Evolutionary conservation across 1,139 yeast genomes (phyloP).

Genomic region (Nadsonia starkeyi-henricii): DNA sequence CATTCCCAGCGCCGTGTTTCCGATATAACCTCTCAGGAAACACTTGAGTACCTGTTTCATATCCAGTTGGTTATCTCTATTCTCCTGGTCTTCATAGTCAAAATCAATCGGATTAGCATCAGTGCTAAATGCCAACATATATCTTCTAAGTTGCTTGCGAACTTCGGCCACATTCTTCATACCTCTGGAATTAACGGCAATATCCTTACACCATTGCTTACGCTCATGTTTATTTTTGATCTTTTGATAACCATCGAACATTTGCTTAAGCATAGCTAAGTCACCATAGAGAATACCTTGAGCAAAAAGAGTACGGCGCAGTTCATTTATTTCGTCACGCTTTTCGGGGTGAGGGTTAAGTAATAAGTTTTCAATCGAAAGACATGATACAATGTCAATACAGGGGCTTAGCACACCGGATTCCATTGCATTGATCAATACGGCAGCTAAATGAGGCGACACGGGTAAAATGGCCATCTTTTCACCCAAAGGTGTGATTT

Average conservation of each 20-base stretch:
- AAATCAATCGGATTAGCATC: slow-evolving; percentile 10
- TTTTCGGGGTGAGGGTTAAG: slow-evolving; percentile 66
- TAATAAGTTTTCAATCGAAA: slow-evolving; percentile 81
- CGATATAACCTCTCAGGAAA: slow-evolving; percentile 67
- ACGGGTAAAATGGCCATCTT: slow-evolving; percentile 84
- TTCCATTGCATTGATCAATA: slow-evolving; percentile 55
- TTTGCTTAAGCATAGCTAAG: slow-evolving; percentile 66
- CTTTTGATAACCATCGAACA: slow-evolving; percentile 45
- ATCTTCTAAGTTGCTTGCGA: slow-evolving; percentile 59
- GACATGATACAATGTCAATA: slow-evolving; percentile 79
- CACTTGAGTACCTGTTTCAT: slow-evolving; percentile 41
- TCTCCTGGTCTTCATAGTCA: slow-evolving; percentile 15
- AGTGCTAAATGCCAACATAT: slow-evolving; percentile 30
- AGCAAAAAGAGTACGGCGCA: slow-evolving; percentile 37
- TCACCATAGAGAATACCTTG: slow-evolving; percentile 69
- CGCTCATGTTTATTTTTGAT: slow-evolving; percentile 31
- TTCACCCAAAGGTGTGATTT: slow-evolving; percentile 60
- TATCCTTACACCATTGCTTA: slow-evolving; percentile 70
- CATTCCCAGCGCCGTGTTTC: slow-evolving; percentile 85
- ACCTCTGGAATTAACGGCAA: slow-evolving; percentile 65
- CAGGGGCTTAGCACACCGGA: slow-evolving; percentile 41
- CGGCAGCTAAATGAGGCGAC: slow-evolving; percentile 86
- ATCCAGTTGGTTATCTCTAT: slow-evolving; percentile 6
- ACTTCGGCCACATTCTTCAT: slow-evolving; percentile 66
- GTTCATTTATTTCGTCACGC: slow-evolving; percentile 63